Base-by-base conservation (phyloP, 179 eudicot genomes). In the Pouteria campechiana region DNA sequence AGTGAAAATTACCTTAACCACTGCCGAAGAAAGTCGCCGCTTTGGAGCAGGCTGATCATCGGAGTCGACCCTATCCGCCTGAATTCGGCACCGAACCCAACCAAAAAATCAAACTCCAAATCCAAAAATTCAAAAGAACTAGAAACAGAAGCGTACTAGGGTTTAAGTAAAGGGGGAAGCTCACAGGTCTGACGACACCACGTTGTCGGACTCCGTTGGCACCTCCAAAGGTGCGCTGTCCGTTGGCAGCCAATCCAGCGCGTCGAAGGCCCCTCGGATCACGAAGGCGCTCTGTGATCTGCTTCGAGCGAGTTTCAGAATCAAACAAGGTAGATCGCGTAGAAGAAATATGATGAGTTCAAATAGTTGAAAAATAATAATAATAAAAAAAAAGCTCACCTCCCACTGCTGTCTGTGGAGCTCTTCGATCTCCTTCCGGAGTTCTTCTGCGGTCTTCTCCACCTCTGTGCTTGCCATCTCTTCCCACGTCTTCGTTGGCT, bases 201-300 rank as follows among this genome's bases (percentile, higher is more conserved):
- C 90, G 94, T 44, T 72, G 67, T 25, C 62, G 76, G 30, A 41
- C 62, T 22, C 54, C 72, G 37, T 60, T 70, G 32, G 78, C 61
- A 32, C 25, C 35, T n/a, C n/a, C n/a, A 14, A 75, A 61, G 61
- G 68, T 79, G 17, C 93, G 79, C 19, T 74, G 69, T 32, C 63
- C 76, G 11, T 65, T 41, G 17, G 69, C 81, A 4, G 70, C 14
- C 23, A 70, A 34, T 1, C 83, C 87, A 7, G 77, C 81, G 7
- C 93, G 81, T 10, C 97, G 89, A 39, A 89, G 59, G 1, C 97
- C 95, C 63, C 95, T 69, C 3, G 95, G 97, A 72, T 89, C 88
- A 37, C 83, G 79, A 33, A 89, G 79, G 48, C 97, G 81, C 50
- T 78, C 97, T 3, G 88, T 75, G 17, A 89, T 78, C 93, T 89